Conservation (phyloP, 768 basidiomycete species). For the Russula olivacea region DNA sequence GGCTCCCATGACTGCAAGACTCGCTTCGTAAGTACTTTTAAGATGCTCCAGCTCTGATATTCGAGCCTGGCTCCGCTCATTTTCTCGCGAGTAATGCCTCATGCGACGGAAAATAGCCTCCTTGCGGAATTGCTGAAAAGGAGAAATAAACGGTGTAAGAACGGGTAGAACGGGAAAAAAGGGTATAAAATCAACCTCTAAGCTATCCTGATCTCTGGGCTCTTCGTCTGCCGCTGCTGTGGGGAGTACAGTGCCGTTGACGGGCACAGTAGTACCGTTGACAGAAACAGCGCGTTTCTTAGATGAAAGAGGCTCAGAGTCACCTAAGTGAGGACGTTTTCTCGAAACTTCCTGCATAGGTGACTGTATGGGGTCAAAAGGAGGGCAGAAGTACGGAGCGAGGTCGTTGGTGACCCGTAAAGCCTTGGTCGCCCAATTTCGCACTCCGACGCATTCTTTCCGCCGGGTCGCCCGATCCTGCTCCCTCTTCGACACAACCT, state of each 20-base stretch:
- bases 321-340: constrained; percentile 26
- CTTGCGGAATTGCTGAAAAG: constrained; percentile 67
- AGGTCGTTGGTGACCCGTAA: not conserved
- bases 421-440: constrained; percentile 5
- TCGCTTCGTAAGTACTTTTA: constrained; percentile 61
- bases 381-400: not conserved
- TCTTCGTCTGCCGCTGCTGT: constrained; percentile 25
- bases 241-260: constrained; percentile 26
- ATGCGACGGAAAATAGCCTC: constrained; percentile 82
- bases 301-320: constrained; percentile 24
- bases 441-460: constrained; percentile 15
- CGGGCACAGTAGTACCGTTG: constrained; percentile 26
- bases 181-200: constrained; percentile 49
- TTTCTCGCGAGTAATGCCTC: constrained; percentile 74
- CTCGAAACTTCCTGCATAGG: constrained; percentile 24
- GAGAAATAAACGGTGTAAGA: not conserved
- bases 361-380: not conserved
- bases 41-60: constrained; percentile 61
- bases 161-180: constrained; percentile 10
- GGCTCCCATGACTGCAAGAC: constrained; percentile 65
- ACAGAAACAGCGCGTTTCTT: constrained; percentile 31
- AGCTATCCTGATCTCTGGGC: constrained; percentile 37
- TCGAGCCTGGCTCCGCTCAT: constrained; percentile 55
- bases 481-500: too few relatives aligned
- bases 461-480: too few relatives aligned